Conservation (phyloP, 768 basidiomycete genomes). For the Termitomyces sp. region DNA sequence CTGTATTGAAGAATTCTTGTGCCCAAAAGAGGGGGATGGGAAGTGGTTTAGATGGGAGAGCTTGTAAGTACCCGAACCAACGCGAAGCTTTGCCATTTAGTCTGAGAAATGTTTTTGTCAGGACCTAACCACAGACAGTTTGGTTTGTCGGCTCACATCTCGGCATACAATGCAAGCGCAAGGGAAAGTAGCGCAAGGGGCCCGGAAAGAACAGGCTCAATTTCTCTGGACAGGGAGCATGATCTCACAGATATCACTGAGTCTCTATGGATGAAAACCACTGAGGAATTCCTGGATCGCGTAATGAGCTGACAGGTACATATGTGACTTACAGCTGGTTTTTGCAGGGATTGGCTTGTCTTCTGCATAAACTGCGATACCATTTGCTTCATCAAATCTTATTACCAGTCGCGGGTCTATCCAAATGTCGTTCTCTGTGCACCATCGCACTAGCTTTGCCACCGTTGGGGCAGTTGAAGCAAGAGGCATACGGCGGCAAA, state of each 20-base stretch:
- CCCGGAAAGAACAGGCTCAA: constrained; percentile 46
- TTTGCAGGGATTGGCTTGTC: constrained; percentile 25
- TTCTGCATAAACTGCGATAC: constrained; percentile 31
- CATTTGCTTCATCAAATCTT: constrained; percentile 16
- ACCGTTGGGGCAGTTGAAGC: constrained; percentile 14
- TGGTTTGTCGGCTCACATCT: constrained; percentile 44
- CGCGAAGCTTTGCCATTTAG: constrained; percentile 41
- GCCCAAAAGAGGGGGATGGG: constrained; percentile 65
- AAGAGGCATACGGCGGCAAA: background rate
- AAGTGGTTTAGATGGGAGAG: constrained; percentile 46
- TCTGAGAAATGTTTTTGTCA: constrained; percentile 26
- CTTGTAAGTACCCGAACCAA: constrained; percentile 65
- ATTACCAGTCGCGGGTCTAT: constrained; percentile 44
- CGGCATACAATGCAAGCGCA: constrained; percentile 57
- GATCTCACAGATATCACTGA: constrained; percentile 58
- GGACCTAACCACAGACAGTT: background rate
- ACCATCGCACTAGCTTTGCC: constrained; percentile 41
- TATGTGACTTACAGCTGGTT: constrained; percentile 29
- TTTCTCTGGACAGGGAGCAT: constrained; percentile 39
- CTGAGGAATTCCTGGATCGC: constrained; percentile 25
- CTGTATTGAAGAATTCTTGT: constrained; percentile 14
- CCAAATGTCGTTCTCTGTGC: constrained; percentile 34
- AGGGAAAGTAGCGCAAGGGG: constrained; percentile 55
- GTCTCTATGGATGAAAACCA: constrained; percentile 59
- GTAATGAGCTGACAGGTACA: constrained; percentile 1